Percentiles rank a stretch among this genome's conserved stretches.
Evolutionary conservation across 2,329 filamentous ascomycete species (phyloP).

Genomic region (Fusarium luffae): DNA sequence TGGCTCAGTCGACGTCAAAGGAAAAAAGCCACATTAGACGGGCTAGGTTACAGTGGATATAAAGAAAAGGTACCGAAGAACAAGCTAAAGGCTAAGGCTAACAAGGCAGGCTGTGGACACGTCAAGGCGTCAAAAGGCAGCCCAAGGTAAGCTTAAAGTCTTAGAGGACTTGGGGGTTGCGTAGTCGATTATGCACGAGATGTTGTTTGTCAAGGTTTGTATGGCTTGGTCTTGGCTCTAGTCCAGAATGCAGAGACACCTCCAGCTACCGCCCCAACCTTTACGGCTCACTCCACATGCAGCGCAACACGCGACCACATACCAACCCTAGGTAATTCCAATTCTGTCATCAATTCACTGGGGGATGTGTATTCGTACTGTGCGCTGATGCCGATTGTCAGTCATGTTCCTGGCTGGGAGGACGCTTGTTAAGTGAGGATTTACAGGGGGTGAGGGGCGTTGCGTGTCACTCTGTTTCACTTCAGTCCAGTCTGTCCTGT

Average conservation of each 20-base stretch:
- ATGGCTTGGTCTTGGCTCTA: background rate
- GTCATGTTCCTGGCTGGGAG: background rate
- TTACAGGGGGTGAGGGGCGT: slow-evolving; percentile 9
- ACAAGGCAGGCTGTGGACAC: background rate
- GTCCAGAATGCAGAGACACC: background rate
- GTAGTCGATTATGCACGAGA: slow-evolving; percentile 3
- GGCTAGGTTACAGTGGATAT: background rate
- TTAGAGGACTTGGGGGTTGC: background rate
- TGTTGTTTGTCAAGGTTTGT: background rate
- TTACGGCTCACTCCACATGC: background rate
- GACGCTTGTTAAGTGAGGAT: background rate
- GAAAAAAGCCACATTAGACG: background rate
- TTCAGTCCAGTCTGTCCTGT: slow-evolving; percentile 10
- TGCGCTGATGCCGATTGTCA: background rate
- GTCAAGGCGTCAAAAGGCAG: slow-evolving; percentile 1
- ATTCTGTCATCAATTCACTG: slow-evolving; percentile 2
- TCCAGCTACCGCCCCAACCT: background rate
- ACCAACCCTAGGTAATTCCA: slow-evolving; percentile 29
- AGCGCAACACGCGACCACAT: slow-evolving; percentile 40
- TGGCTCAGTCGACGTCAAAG: slow-evolving; percentile 4
- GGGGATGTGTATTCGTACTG: background rate
- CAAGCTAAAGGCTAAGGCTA: background rate
- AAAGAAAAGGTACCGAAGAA: background rate
- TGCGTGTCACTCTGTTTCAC: slow-evolving; percentile 41
- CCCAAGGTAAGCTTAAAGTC: slow-evolving; percentile 1